Evolutionary conservation across 306 rosid genomes (phyloP).

Genomic region (Prunus persica): DNA sequence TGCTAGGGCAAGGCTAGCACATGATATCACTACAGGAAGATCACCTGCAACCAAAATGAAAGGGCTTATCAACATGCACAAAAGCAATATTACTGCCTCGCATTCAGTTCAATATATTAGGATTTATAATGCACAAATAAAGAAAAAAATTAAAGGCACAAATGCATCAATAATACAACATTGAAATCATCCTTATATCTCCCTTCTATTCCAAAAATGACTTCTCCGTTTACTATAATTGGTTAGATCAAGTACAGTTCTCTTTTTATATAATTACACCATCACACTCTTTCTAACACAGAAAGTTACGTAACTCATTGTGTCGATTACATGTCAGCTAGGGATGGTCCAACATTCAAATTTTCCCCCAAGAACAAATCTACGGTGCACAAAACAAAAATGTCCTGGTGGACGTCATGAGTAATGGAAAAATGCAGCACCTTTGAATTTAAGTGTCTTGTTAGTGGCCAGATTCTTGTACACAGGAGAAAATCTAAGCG

Average conservation of each 20-base stretch:
- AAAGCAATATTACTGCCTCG: conserved; percentile 19
- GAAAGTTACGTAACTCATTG: not conserved
- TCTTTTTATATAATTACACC: not conserved
- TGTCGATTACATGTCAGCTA: not conserved
- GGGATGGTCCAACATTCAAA: not conserved
- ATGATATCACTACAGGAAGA: conserved; percentile 88
- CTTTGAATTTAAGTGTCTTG: not conserved
- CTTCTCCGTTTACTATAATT: not conserved
- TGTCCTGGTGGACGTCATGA: too few species aligned
- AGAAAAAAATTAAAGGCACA: not conserved
- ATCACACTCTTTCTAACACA: not conserved
- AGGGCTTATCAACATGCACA: not conserved
- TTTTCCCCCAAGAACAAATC: not conserved
- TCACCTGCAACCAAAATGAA: conserved; percentile 53
- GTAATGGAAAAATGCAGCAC: not conserved
- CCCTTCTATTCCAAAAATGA: not conserved
- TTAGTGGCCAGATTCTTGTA: not conserved
- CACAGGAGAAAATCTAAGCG: too few species aligned
- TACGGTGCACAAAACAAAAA: not conserved
- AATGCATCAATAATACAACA: not conserved
- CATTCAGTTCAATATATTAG: not conserved
- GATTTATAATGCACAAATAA: not conserved
- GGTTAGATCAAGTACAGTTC: not conserved
- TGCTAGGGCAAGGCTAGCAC: conserved; percentile 97
- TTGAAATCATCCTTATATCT: not conserved